Percentiles rank a stretch among this genome's conserved stretches.
Conservation (phyloP, 2,329 filamentous ascomycete species). For the Pseudogymnoascus sp. region DNA sequence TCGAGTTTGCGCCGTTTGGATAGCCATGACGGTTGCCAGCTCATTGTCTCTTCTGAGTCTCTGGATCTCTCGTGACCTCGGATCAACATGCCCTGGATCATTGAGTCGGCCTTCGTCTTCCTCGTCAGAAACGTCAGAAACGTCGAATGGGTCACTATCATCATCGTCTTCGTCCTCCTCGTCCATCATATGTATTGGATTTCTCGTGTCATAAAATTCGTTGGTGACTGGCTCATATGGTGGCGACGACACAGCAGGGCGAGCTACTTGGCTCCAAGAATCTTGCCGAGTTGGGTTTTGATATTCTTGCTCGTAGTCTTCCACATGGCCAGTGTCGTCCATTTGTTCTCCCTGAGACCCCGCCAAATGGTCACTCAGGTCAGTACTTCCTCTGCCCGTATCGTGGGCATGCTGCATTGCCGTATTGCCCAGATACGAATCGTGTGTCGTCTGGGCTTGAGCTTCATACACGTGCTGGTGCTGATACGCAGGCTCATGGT, state of each 20-base stretch:
- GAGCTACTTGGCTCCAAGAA: neutral
- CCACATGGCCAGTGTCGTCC: neutral
- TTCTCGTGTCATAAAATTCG: neutral
- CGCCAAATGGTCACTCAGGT: neutral
- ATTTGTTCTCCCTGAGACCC: neutral
- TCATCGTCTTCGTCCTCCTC: constrained; percentile 15
- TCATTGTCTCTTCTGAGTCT: constrained; percentile 20
- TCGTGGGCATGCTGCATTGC: neutral
- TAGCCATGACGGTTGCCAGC: constrained; percentile 24
- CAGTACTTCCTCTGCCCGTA: neutral
- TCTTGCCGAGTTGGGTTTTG: neutral
- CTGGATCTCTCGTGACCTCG: neutral
- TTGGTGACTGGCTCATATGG: neutral
- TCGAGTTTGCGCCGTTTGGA: constrained; percentile 24
- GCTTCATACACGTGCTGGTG: neutral
- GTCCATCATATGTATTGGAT: neutral
- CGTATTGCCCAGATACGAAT: neutral
- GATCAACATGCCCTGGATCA: neutral
- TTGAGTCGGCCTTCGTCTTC: constrained; percentile 39
- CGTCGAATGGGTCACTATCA: constrained; percentile 37
- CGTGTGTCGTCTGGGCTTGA: neutral
- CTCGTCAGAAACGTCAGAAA: constrained; percentile 55
- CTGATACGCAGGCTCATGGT: neutral
- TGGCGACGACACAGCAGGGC: neutral
- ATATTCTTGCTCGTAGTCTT: neutral